These are phyloP conservation scores for Pyrenophora seminiperda DNA, from an alignment of 2,329 filamentous ascomycete genomes.

Conservation along the genomic window DNA sequence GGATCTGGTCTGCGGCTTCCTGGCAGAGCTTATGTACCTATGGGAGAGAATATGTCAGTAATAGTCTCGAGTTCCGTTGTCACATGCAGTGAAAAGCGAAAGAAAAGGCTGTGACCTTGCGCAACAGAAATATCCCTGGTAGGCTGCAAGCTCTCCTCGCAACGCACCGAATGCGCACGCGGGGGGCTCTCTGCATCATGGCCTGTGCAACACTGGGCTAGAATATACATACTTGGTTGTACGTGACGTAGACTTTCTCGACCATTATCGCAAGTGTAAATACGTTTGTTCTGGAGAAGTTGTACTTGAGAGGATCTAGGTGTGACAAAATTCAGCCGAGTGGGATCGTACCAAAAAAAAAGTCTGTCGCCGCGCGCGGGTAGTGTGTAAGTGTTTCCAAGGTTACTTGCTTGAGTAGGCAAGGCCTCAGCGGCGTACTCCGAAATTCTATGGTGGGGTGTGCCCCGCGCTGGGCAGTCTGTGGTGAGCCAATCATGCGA, in stretches of 20 bases:
- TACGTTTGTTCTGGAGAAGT: background rate
- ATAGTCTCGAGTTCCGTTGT: background rate
- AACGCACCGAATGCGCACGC: slow-evolving; percentile 10
- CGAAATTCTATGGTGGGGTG: slow-evolving; percentile 16
- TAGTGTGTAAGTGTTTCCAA: slow-evolving; percentile 8
- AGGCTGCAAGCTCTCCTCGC: background rate
- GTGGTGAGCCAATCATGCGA: slow-evolving; percentile 2
- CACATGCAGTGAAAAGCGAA: background rate
- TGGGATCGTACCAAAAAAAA: slow-evolving; percentile 8
- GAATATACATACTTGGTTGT: slow-evolving; percentile 48
- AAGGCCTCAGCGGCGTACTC: slow-evolving; percentile 14
- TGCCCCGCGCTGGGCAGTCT: slow-evolving; percentile 10
- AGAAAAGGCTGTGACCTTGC: no score
- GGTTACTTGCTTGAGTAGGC: slow-evolving; percentile 15
- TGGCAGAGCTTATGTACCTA: slow-evolving; percentile 98
- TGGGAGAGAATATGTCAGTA: slow-evolving; percentile 14
- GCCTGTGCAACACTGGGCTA: slow-evolving; percentile 13
- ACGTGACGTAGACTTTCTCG: slow-evolving; percentile 51
- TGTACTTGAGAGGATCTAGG: background rate
- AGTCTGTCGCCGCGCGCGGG: slow-evolving; percentile 13
- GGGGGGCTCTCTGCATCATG: slow-evolving; percentile 6
- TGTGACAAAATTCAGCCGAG: background rate
- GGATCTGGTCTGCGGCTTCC: slow-evolving; percentile 77
- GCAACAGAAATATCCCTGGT: no score
- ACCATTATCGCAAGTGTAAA: slow-evolving; percentile 40